phyloP scores from a whole-genome alignment of 495 filamentous ascomycete species.

The Ascodesmis nigricans region DNA sequence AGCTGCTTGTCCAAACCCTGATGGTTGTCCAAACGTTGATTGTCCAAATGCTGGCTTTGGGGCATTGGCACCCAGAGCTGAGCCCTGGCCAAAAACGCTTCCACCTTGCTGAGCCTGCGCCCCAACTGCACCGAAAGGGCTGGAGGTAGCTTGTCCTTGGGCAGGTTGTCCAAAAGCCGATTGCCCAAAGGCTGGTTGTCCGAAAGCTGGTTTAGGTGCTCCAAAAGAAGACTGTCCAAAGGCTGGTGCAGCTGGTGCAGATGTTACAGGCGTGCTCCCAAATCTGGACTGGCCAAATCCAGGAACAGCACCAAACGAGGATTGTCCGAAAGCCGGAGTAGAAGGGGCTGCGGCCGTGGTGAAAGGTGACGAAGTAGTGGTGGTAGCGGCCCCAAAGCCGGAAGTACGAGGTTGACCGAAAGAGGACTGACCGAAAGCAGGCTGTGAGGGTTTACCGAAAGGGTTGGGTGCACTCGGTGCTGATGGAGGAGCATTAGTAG shows the following conservation, averaged over 20 bases:
- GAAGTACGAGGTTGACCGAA: conserved; percentile 9
- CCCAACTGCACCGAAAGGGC: too few species aligned
- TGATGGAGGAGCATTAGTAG: conserved; percentile 4
- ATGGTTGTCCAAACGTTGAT: conserved; percentile 11
- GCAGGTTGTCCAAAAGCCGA: background rate
- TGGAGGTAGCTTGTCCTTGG: too few species aligned
- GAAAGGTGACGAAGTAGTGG: conserved; percentile 21
- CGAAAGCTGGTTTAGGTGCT: conserved; percentile 13
- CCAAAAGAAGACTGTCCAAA: conserved; percentile 17
- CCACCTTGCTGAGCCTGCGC: too few species aligned
- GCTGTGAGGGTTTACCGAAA: conserved; percentile 8
- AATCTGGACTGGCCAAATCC: conserved; percentile 23
- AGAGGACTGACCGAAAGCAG: conserved; percentile 3
- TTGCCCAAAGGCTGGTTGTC: conserved; percentile 16
- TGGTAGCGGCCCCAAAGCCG: conserved; percentile 20
- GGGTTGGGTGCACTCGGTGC: conserved; percentile 1
- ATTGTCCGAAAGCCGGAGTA: conserved; percentile 25
- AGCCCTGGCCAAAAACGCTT: too few species aligned
- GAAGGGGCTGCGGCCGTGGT: conserved; percentile 8
- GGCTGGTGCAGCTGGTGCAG: conserved; percentile 19
- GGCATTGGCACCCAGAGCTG: too few species aligned
- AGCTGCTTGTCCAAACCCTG: background rate
- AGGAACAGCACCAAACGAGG: conserved; percentile 17
- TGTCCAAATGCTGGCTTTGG: conserved; percentile 17
- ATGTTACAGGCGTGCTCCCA: conserved; percentile 9